phyloP scores from a whole-genome alignment of 768 basidiomycete genomes.

The Suillus subaureus region DNA sequence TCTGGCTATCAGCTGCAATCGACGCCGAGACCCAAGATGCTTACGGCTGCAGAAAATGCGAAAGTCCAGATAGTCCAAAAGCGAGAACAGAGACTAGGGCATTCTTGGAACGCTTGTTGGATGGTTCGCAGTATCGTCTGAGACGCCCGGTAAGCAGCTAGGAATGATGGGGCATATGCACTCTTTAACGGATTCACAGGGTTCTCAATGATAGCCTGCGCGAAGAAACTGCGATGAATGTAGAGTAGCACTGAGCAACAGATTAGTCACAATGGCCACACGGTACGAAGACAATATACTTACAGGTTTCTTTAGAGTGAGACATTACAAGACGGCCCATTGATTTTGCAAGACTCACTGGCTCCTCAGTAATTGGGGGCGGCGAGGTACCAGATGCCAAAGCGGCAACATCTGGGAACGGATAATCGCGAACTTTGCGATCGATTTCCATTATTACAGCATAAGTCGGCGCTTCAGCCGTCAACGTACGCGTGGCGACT shows the following conservation, averaged over 20 bases:
- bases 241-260: slow-evolving; percentile 53
- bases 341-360: slow-evolving; percentile 23
- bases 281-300: slow-evolving; percentile 18
- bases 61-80: slow-evolving; percentile 69
- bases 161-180: slow-evolving; percentile 62
- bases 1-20: slow-evolving; percentile 8
- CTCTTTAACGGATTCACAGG: slow-evolving; percentile 69
- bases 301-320: slow-evolving; percentile 40
- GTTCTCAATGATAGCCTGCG: slow-evolving; percentile 69
- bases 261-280: slow-evolving; percentile 1
- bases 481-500: slow-evolving; percentile 60
- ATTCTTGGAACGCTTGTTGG: slow-evolving; percentile 46
- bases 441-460: slow-evolving; percentile 68
- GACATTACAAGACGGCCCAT: slow-evolving; percentile 44
- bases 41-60: slow-evolving; percentile 55
- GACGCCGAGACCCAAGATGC: slow-evolving; percentile 11
- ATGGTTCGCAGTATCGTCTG: slow-evolving; percentile 57
- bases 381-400: slow-evolving; percentile 31
- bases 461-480: slow-evolving; percentile 65
- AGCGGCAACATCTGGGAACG: slow-evolving; percentile 48
- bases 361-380: slow-evolving; percentile 14
- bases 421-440: slow-evolving; percentile 67
- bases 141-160: slow-evolving; percentile 62
- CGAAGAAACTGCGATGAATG: slow-evolving; percentile 70
- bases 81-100: slow-evolving; percentile 51